Base-by-base conservation (phyloP, 495 filamentous ascomycete genomes). In the Friedmanniomyces endolithicus region DNA sequence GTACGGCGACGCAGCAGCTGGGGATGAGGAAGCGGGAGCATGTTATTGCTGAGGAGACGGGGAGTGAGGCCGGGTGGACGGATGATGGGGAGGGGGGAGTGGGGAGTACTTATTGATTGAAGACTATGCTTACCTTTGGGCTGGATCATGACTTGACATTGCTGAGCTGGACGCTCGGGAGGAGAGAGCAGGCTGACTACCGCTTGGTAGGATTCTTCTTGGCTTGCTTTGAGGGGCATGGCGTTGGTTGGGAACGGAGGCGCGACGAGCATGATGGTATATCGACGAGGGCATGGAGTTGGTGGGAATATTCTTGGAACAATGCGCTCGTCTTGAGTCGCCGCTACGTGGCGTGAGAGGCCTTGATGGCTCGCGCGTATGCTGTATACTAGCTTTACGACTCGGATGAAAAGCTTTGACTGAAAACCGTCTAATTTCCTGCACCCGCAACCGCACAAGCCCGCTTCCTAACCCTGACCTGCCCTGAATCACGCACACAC, bases 41-140 rank as follows among this genome's bases (percentile, higher is more conserved):
- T 33, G 59, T 58, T 7, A 60, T 67, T 54, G 57, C 59, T 45
- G 65, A 68, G 53, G 59, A 53, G 40, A 66, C 68, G 40, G 68
- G 65, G 35, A 70, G 69, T 47, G 70, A 72, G 31, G 70, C 64
- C 8, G 70, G 66, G 29, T 72, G 70, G 70, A 71, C 69, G 20
- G 69, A 71, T 57, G 69, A 72, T 17, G 53, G 53, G 39, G 57
- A 56, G 37, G 37, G 37, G 6, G 37, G 3, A 4, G 39, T 56
- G 8, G 58, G 52, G 44, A 54, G 58, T 49, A 61, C 59, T 22
- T 60, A 52, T 53, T 60, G 52, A 56, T 53, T 48, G 25, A 14
- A n/a, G 37, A 41, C 37, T 6, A 41, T n/a, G n/a, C n/a, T n/a
- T n/a, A n/a, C n/a, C 37, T 41, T 41, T 23, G 43, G n/a, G 46